These are phyloP conservation scores for Plasmodium relictum DNA, from an alignment of 169 alveolate species.

Conservation along the genomic window DNA sequence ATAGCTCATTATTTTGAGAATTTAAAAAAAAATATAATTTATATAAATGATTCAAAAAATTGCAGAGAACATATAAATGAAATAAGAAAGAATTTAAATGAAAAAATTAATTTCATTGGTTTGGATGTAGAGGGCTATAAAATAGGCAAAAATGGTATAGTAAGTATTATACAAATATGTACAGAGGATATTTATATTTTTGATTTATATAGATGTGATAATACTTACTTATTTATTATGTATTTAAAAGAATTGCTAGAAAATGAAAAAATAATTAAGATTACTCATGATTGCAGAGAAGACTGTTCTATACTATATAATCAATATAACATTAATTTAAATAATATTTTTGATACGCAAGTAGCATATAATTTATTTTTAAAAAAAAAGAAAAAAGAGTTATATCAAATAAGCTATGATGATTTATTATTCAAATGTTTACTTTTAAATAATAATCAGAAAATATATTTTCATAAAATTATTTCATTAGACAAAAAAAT, in stretches of 20 bases:
- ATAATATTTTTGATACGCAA: constrained; percentile 60
- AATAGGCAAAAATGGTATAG: constrained; percentile 53
- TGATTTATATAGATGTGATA: constrained; percentile 67
- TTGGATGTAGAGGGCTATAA: constrained; percentile 64
- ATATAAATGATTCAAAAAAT: constrained; percentile 28
- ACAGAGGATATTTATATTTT: constrained; percentile 40
- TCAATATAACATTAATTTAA: constrained; percentile 38
- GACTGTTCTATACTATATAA: constrained; percentile 55
- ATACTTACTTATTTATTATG: constrained; percentile 14
- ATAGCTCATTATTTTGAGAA: constrained; percentile 27
- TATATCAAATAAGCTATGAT: constrained; percentile 65
- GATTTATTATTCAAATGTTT: constrained; percentile 46
- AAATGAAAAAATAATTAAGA: constrained; percentile 12
- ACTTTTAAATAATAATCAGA: constrained; percentile 52
- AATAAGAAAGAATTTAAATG: constrained; percentile 1
- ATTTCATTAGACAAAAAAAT: constrained; percentile 37
- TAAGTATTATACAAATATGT: constrained; percentile 53
- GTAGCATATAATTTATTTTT: constrained; percentile 49
- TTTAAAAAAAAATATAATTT: constrained; percentile 38
- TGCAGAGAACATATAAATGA: constrained; percentile 42
- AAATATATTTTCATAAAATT: constrained; percentile 66
- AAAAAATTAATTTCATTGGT: constrained; percentile 19
- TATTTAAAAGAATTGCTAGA: constrained; percentile 47
- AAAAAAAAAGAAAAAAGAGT: constrained; percentile 34
- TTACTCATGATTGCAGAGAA: constrained; percentile 65